These are phyloP conservation scores for Keithomyces neogunnii DNA, from an alignment of 2,329 filamentous ascomycete genomes.

Conservation along the genomic window DNA sequence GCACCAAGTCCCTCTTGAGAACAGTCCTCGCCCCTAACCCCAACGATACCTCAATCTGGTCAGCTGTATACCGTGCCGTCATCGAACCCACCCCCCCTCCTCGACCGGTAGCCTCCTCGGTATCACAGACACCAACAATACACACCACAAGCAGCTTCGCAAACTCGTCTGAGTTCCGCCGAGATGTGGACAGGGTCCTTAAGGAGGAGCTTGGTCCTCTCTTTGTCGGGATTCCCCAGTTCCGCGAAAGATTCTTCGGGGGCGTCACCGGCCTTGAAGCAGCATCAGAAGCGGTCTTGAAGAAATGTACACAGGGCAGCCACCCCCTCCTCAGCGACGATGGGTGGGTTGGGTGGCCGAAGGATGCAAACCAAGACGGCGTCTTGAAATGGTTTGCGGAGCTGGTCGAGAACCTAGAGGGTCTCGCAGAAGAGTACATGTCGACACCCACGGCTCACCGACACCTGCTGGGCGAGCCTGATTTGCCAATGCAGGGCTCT, in stretches of 20 bases:
- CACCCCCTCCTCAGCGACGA: slow-evolving; percentile 19
- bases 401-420: slow-evolving; percentile 19
- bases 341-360: slow-evolving; percentile 26
- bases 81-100: slow-evolving; percentile 15
- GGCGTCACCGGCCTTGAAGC: slow-evolving; percentile 20
- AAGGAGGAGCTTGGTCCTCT: slow-evolving; percentile 26
- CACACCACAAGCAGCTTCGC: slow-evolving; percentile 22
- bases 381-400: slow-evolving; percentile 20
- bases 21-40: too few relatives aligned
- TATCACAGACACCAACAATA: slow-evolving; percentile 21
- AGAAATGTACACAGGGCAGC: slow-evolving; percentile 21
- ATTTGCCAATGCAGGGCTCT: slow-evolving; percentile 16
- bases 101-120: slow-evolving; percentile 14
- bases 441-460: slow-evolving; percentile 13
- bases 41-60: too few relatives aligned
- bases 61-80: slow-evolving; percentile 8
- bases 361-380: slow-evolving; percentile 22
- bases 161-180: slow-evolving; percentile 26
- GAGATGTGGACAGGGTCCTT: slow-evolving; percentile 23
- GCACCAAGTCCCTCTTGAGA: too few relatives aligned
- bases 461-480: slow-evolving; percentile 18
- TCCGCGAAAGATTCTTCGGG: slow-evolving; percentile 25
- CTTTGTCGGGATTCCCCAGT: slow-evolving; percentile 25
- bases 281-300: slow-evolving; percentile 24
- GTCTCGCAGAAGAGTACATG: slow-evolving; percentile 15